These are phyloP conservation scores for Cercospora nicotianae DNA, from an alignment of 2,329 filamentous ascomycete genomes.

Conservation along the genomic window DNA sequence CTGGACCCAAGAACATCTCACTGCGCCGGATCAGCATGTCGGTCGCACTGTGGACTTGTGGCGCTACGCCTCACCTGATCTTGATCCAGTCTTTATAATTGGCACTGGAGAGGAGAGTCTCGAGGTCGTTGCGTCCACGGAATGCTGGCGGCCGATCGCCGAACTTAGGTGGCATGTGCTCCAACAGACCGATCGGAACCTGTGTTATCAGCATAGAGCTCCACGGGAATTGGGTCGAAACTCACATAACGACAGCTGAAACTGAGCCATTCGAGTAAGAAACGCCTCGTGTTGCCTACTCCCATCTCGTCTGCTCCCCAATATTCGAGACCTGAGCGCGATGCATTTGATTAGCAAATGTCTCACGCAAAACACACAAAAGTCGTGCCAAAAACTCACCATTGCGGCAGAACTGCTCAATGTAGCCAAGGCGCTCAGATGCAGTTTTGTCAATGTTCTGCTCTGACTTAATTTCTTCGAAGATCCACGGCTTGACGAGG, in stretches of 20 bases:
- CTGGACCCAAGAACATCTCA: slow-evolving; percentile 95
- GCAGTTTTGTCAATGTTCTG: slow-evolving; percentile 97
- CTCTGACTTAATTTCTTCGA: slow-evolving; percentile 88
- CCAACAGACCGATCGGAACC: slow-evolving; percentile 80
- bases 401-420: slow-evolving; percentile 87
- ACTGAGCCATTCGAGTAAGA: slow-evolving; percentile 93
- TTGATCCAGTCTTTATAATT: slow-evolving; percentile 99
- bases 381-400: background rate
- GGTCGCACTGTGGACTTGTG: background rate
- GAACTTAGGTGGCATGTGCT: slow-evolving; percentile 81
- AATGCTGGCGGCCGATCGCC: slow-evolving; percentile 88
- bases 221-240: background rate
- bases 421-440: slow-evolving; percentile 76
- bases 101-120: slow-evolving; percentile 85
- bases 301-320: slow-evolving; percentile 97
- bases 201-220: background rate
- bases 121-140: slow-evolving; percentile 80
- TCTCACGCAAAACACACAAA: background rate
- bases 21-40: slow-evolving; percentile 49
- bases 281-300: slow-evolving; percentile 83
- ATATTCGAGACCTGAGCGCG: slow-evolving; percentile 69
- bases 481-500: slow-evolving; percentile 96
- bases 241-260: slow-evolving; percentile 79
- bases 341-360: background rate
- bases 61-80: slow-evolving; percentile 66